Percentiles rank a stretch among this genome's conserved stretches.
Evolutionary conservation across 108 stramenopile genomes (phyloP).

Genomic region (Discostella pseudostelligera): DNA sequence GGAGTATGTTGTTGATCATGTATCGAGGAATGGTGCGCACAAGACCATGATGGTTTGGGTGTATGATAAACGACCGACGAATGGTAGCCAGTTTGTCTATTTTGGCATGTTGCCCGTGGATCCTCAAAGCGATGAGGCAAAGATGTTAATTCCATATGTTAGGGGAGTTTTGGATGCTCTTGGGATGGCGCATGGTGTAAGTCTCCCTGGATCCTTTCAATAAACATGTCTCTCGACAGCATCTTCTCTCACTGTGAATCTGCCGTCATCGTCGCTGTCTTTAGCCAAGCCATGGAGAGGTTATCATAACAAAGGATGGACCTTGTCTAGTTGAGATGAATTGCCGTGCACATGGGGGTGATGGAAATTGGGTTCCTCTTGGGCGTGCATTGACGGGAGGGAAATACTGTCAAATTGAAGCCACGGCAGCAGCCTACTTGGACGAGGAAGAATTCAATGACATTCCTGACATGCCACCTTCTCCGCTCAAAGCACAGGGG

Average conservation of each 20-base stretch:
- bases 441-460: conserved; percentile 59
- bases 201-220: neutral
- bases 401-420: conserved; percentile 77
- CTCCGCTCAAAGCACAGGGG: conserved; percentile 73
- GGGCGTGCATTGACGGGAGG: conserved; percentile 66
- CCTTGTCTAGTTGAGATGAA: conserved; percentile 96
- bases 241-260: conserved; percentile 27
- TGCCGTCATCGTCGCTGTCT: conserved; percentile 31
- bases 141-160: conserved; percentile 82
- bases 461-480: conserved; percentile 59
- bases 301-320: conserved; percentile 76
- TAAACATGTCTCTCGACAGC: conserved; percentile 18
- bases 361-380: conserved; percentile 90
- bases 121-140: conserved; percentile 72
- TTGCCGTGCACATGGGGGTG: conserved; percentile 92
- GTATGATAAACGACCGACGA: conserved; percentile 87
- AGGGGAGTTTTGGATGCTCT: conserved; percentile 80
- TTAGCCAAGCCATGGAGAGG: conserved; percentile 70
- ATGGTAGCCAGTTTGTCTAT: conserved; percentile 80
- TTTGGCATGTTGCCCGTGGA: conserved; percentile 56
- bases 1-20: conserved; percentile 92
- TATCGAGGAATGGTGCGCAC: conserved; percentile 84
- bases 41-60: conserved; percentile 91
- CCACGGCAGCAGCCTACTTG: conserved; percentile 77
- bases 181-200: conserved; percentile 54